Evolutionary conservation across 176 grass and related monocot genomes (phyloP).

Genomic region (Themeda triandra): DNA sequence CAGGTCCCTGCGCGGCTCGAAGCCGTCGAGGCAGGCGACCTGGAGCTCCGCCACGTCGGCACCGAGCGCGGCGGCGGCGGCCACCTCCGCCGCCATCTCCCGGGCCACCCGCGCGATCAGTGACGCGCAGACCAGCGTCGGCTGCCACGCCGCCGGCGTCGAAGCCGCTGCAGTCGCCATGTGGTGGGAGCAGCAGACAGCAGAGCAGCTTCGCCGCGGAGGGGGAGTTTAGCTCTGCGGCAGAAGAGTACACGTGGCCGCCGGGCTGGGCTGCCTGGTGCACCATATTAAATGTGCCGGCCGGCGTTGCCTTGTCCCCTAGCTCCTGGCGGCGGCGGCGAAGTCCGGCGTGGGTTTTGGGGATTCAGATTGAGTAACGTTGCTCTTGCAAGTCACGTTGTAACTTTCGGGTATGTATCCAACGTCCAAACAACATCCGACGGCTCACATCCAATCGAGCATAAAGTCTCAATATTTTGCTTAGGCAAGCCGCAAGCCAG

Average conservation of each 20-base stretch:
- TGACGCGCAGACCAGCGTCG: slow-evolving; percentile 70
- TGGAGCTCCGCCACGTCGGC: slow-evolving; percentile 83
- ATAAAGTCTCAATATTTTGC: too few species aligned
- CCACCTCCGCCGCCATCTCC: slow-evolving; percentile 64
- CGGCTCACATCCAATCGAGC: too few species aligned
- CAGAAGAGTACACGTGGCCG: background rate
- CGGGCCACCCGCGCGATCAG: slow-evolving; percentile 48
- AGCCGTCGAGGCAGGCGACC: slow-evolving; percentile 58
- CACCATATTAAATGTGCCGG: background rate
- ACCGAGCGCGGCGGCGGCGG: slow-evolving; percentile 50
- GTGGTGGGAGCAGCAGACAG: background rate
- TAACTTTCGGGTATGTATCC: too few species aligned
- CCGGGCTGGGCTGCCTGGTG: background rate
- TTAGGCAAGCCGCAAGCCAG: too few species aligned
- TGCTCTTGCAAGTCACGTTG: too few species aligned
- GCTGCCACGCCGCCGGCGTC: background rate
- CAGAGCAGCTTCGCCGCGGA: background rate
- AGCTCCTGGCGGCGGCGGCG: background rate
- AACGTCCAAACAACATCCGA: too few species aligned
- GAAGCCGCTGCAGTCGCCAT: slow-evolving; percentile 23
- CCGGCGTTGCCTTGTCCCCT: background rate
- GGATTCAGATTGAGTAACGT: too few species aligned
- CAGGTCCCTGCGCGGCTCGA: slow-evolving; percentile 64
- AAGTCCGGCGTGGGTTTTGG: background rate
- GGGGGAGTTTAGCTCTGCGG: background rate